phyloP scores from a whole-genome alignment of 2,329 filamentous ascomycete species.

The Alternaria burnsii region DNA sequence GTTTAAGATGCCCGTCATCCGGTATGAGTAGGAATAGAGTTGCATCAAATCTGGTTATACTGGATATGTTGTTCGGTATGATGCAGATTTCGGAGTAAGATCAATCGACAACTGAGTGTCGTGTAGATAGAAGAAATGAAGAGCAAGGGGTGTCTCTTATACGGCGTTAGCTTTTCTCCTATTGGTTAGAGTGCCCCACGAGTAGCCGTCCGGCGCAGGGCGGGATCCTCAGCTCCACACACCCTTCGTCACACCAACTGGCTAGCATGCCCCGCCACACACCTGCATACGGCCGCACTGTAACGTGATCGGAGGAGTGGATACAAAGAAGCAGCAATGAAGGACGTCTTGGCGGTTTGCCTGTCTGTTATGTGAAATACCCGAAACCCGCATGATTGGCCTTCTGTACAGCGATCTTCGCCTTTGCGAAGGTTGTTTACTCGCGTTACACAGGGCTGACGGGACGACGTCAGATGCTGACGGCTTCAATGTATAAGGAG shows the following conservation, averaged over 20 bases:
- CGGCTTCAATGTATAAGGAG: neutral
- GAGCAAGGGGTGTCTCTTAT: neutral
- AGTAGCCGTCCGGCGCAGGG: neutral
- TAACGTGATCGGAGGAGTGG: neutral
- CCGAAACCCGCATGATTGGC: neutral
- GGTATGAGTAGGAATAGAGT: constrained; percentile 25
- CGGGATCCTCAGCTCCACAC: neutral
- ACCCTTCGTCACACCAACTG: neutral
- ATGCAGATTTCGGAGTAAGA: neutral
- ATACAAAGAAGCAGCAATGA: neutral
- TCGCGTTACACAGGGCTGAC: neutral
- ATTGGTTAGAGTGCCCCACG: neutral
- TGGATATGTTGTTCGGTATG: neutral
- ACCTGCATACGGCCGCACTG: neutral
- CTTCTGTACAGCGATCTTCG: neutral
- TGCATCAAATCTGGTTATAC: neutral
- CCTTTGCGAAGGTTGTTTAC: neutral
- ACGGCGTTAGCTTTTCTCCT: neutral
- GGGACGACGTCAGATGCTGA: constrained; percentile 4
- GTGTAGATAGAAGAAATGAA: neutral
- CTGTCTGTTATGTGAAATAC: neutral
- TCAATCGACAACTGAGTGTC: neutral
- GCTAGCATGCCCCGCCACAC: neutral
- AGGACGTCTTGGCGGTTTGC: neutral
- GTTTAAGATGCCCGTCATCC: constrained; percentile 33